These are phyloP conservation scores for Panicum miliaceum DNA, from an alignment of 176 grass and related monocot species.

Conservation along the genomic window DNA sequence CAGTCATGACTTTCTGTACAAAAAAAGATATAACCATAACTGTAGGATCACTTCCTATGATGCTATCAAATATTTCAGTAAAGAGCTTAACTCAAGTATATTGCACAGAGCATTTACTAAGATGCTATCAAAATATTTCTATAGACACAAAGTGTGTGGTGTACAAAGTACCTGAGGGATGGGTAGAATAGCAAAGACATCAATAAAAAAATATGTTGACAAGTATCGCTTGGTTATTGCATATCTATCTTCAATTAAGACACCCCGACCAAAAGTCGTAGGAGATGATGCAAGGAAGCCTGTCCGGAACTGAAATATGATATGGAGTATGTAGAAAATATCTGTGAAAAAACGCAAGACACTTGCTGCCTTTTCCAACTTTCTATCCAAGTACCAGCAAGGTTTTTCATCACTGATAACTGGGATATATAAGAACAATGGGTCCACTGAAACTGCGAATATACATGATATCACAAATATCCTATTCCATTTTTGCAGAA, in stretches of 20 bases:
- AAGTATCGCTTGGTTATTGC: constrained; percentile 75
- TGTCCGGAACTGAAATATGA: constrained; percentile 89
- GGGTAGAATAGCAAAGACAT: constrained; percentile 82
- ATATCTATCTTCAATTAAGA: constrained; percentile 66
- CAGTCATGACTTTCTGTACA: neutral
- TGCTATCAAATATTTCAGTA: neutral
- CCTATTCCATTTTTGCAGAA: constrained; percentile 95
- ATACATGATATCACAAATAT: constrained; percentile 96
- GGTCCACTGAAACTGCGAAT: constrained; percentile 81
- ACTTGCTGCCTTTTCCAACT: constrained; percentile 69
- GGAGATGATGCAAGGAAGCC: constrained; percentile 82
- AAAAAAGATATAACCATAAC: neutral
- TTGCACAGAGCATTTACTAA: neutral
- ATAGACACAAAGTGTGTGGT: neutral
- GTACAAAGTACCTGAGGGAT: constrained; percentile 74
- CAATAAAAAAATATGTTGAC: constrained; percentile 79
- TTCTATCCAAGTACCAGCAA: constrained; percentile 80
- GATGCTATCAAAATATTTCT: neutral
- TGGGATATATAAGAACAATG: constrained; percentile 91
- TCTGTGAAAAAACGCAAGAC: constrained; percentile 78
- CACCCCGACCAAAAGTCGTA: constrained; percentile 72
- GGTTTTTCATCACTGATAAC: constrained; percentile 50
- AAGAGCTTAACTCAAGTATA: neutral
- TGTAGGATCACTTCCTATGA: neutral
- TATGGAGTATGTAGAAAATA: constrained; percentile 91